phyloP scores from a whole-genome alignment of 2,329 filamentous ascomycete species.

The Botryotinia narcissicola region DNA sequence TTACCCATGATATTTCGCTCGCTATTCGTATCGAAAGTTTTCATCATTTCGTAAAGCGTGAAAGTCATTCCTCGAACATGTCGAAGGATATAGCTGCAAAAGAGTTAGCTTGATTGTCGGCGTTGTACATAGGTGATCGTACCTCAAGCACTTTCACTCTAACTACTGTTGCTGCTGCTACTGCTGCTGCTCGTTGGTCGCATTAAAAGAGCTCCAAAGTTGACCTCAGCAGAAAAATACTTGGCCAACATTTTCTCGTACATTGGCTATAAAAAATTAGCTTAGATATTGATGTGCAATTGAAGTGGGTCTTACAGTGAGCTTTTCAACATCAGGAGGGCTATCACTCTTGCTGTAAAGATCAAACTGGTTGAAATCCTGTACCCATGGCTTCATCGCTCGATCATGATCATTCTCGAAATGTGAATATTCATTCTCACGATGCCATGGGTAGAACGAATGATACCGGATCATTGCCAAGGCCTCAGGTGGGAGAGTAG shows the following conservation, averaged over 20 bases:
- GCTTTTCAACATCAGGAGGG: constrained; percentile 69
- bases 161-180: neutral
- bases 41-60: constrained; percentile 40
- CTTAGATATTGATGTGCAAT: neutral
- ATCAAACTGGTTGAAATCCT: constrained; percentile 88
- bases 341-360: constrained; percentile 89
- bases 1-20: neutral
- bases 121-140: neutral
- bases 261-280: constrained; percentile 45
- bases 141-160: neutral
- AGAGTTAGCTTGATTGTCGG: neutral
- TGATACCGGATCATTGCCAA: constrained; percentile 92
- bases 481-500: constrained; percentile 72
- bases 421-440: constrained; percentile 72
- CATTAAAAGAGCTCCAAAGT: neutral
- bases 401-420: constrained; percentile 82
- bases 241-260: neutral
- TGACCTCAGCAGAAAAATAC: neutral
- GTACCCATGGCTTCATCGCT: constrained; percentile 46
- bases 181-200: neutral
- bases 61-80: neutral
- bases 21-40: constrained; percentile 23
- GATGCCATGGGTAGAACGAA: constrained; percentile 91
- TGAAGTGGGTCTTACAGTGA: constrained; percentile 57
- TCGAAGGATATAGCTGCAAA: neutral